These are phyloP conservation scores for Xanthoconium purpureum DNA, from an alignment of 768 basidiomycete species.

Conservation along the genomic window DNA sequence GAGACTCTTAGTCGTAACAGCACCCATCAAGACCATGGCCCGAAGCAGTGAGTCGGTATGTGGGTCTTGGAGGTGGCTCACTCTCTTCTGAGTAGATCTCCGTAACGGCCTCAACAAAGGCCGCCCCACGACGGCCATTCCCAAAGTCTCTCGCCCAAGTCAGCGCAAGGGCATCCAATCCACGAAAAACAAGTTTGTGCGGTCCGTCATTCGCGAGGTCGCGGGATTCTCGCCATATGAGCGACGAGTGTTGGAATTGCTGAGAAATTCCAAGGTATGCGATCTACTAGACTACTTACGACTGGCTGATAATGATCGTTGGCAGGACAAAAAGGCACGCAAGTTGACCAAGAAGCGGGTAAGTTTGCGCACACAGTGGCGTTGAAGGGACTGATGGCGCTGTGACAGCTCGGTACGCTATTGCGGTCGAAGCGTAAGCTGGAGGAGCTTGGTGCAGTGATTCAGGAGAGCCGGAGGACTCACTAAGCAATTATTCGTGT, in stretches of 20 bases:
- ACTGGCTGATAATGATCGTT: not conserved
- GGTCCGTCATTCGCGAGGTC: constrained; percentile 92
- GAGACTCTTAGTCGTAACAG: constrained; percentile 20
- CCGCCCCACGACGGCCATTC: constrained; percentile 82
- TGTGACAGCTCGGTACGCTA: constrained; percentile 87
- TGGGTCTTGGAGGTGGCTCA: not conserved
- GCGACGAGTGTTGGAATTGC: constrained; percentile 94
- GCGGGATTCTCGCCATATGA: constrained; percentile 97
- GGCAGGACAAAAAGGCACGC: constrained; percentile 96
- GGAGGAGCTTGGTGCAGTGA: constrained; percentile 89
- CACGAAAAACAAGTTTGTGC: constrained; percentile 90
- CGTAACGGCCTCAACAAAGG: constrained; percentile 86
- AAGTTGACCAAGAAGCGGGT: constrained; percentile 99
- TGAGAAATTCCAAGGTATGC: constrained; percentile 93
- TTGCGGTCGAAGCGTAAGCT: constrained; percentile 98
- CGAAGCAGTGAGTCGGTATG: constrained; percentile 61
- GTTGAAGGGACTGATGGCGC: not conserved
- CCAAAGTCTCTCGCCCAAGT: constrained; percentile 71
- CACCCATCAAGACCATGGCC: constrained; percentile 58
- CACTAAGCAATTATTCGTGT: constrained; percentile 31
- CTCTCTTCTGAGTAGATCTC: constrained; percentile 53
- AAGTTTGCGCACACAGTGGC: constrained; percentile 32
- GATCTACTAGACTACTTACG: not conserved
- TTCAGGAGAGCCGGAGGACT: constrained; percentile 88
- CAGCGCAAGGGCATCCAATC: constrained; percentile 92